Evolutionary conservation across 2,329 filamentous ascomycete species (phyloP).

Genomic region (Myriosclerotinia scirpicola): DNA sequence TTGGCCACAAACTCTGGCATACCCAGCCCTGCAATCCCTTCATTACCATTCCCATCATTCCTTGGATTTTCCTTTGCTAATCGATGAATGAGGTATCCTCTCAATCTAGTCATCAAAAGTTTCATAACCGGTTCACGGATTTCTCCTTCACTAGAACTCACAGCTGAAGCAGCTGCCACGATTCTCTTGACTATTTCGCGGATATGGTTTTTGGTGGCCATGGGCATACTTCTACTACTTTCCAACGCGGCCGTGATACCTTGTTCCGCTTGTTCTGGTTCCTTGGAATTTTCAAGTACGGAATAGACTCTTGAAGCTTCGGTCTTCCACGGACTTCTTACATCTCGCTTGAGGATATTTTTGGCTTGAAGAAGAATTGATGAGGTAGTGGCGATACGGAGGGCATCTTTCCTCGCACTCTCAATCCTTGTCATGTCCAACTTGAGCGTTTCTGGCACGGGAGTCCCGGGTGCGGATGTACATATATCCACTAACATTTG

Average conservation of each 20-base stretch:
- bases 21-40: slow-evolving; percentile 65
- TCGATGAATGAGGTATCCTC: slow-evolving; percentile 64
- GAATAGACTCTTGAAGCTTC: slow-evolving; percentile 71
- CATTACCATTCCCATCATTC: slow-evolving; percentile 59
- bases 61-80: slow-evolving; percentile 62
- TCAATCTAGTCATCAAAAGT: slow-evolving; percentile 66
- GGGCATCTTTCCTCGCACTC: slow-evolving; percentile 55
- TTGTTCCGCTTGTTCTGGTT: slow-evolving; percentile 52
- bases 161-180: slow-evolving; percentile 40
- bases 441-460: slow-evolving; percentile 71
- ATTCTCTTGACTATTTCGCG: slow-evolving; percentile 59
- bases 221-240: slow-evolving; percentile 62
- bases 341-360: slow-evolving; percentile 78
- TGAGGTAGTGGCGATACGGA: slow-evolving; percentile 69
- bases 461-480: slow-evolving; percentile 59
- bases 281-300: slow-evolving; percentile 60
- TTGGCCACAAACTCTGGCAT: slow-evolving; percentile 71
- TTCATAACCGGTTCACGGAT: slow-evolving; percentile 59
- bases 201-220: slow-evolving; percentile 59
- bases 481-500: slow-evolving; percentile 75
- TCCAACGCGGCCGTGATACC: slow-evolving; percentile 64
- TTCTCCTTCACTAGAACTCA: slow-evolving; percentile 33
- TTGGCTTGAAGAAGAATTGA: slow-evolving; percentile 78
- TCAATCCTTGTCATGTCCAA: slow-evolving; percentile 66
- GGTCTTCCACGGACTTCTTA: slow-evolving; percentile 73